Percentiles rank a stretch among this genome's conserved stretches.
These are phyloP conservation scores for Thielaviopsis populi DNA, from an alignment of 2,329 filamentous ascomycete genomes.

Conservation along the genomic window DNA sequence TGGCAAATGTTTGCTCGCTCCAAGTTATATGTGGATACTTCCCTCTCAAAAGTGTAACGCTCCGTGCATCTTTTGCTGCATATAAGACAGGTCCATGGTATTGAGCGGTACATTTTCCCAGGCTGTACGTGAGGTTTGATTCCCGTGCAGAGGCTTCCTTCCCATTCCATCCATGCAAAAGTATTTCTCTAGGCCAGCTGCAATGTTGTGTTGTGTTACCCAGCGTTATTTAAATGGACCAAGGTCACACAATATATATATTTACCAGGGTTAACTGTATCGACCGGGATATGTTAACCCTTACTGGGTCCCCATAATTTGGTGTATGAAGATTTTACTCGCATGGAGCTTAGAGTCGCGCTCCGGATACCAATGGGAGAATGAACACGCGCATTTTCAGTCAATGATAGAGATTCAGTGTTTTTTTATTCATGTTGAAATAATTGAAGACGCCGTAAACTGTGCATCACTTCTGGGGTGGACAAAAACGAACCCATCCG, in stretches of 20 bases:
- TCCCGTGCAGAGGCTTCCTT: neutral
- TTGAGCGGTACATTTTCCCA: neutral
- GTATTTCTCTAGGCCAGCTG: too few relatives aligned
- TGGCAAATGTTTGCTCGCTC: slow-evolving; percentile 2
- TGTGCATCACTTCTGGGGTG: slow-evolving; percentile 16
- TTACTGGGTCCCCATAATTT: too few relatives aligned
- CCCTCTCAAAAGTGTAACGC: neutral
- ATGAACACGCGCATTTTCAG: too few relatives aligned
- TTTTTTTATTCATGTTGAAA: slow-evolving; percentile 6
- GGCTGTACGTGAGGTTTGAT: neutral
- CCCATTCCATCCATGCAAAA: too few relatives aligned
- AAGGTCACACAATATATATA: too few relatives aligned
- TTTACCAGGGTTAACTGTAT: too few relatives aligned
- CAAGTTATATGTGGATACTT: neutral
- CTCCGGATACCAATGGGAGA: too few relatives aligned
- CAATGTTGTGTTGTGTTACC: too few relatives aligned
- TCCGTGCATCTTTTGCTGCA: neutral
- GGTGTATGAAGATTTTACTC: too few relatives aligned
- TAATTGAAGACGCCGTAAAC: slow-evolving; percentile 14
- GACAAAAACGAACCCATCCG: slow-evolving; percentile 18
- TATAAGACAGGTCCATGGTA: neutral
- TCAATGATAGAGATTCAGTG: neutral
- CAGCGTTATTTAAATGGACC: too few relatives aligned
- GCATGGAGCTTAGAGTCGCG: too few relatives aligned
- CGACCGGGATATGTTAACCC: too few relatives aligned